Evolutionary conservation across 768 basidiomycete species (phyloP), one percentile per base, ranked within the genome.

Genomic region (Coprinellus micaceus): DNA sequence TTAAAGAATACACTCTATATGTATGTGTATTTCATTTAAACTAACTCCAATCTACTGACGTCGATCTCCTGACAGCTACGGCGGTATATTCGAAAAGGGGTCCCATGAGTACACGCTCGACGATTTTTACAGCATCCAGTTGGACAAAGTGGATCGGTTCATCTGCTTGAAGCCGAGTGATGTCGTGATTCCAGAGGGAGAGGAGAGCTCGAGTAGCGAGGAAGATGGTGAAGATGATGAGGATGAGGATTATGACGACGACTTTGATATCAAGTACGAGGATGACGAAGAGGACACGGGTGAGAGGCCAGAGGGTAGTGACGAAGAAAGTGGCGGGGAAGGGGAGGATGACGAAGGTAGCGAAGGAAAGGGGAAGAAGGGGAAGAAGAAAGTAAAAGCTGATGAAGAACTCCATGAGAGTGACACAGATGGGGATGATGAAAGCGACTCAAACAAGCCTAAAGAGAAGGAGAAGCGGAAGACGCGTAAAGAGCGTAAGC

Each of bases 91-190:
- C 61, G 94, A 96, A 69, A 79, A 82, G 15, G 88, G 91, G 0
- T 78, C 88, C 12, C 81, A 83, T 22, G 94, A 97, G 69, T 94
- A 89, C 61, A 95, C 93, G 0, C 74, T 97, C 5, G 92, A 94
- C 64, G 94, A 96, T 63, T 97, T 95, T 64, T 77, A 93, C 69
- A 76, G 82, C 1, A 70, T 97, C 11, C 81, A 85, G 56, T 76
- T 97, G 19, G 92, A 94, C 64, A 95, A 95, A 68, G 73, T 95
- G 70, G 94, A 95, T 39, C 72, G 79, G 10, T 95, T 82, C 64
- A 67, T 76, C 1, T 93, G 91, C 61, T 74, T 94, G 63, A 90
- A 88, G 68, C 74, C 80, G 46, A 86, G 83, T 52, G 83, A 75
- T 5, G 71, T 88, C 7, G 68, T 81, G 21, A 83, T 91, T 51